phyloP scores from a whole-genome alignment of 345 rosid genomes.

The Eutrema heterophyllum region DNA sequence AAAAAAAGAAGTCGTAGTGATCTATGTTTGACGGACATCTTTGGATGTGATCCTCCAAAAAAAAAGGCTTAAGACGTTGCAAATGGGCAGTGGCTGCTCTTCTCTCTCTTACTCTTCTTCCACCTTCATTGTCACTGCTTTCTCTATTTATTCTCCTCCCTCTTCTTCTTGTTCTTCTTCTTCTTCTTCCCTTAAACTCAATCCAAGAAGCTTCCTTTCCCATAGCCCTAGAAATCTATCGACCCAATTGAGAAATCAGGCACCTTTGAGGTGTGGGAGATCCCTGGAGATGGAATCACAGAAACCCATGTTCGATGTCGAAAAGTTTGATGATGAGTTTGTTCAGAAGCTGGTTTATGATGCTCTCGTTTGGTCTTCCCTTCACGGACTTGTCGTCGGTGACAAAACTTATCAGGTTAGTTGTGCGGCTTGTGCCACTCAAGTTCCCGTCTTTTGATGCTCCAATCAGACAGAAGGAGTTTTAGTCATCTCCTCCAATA shows the following conservation, averaged over 20 bases:
- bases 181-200: constrained; percentile 12
- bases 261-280: constrained; percentile 40
- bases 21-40: constrained; percentile 17
- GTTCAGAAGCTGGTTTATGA: constrained; percentile 68
- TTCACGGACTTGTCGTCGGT: constrained; percentile 90
- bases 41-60: not conserved
- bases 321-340: constrained; percentile 50
- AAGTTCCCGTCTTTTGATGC: constrained; percentile 5
- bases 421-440: not conserved
- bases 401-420: constrained; percentile 63
- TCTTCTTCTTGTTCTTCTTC: constrained; percentile 4
- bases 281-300: constrained; percentile 40
- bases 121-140: constrained; percentile 1
- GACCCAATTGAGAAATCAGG: not conserved
- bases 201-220: constrained; percentile 25
- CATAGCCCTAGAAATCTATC: constrained; percentile 1
- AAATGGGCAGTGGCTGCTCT: constrained; percentile 53
- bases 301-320: constrained; percentile 44
- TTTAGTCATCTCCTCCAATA: too few species aligned
- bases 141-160: constrained; percentile 11
- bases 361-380: constrained; percentile 97
- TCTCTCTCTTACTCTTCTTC: constrained; percentile 29
- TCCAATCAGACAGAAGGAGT: not conserved
- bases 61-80: constrained; percentile 3
- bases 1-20: not conserved